A percentile compares a stretch with the other conserved stretches of the same genome.
Evolutionary conservation across 2,329 filamentous ascomycete genomes (phyloP).

Genomic region (Aspergillus sp.): DNA sequence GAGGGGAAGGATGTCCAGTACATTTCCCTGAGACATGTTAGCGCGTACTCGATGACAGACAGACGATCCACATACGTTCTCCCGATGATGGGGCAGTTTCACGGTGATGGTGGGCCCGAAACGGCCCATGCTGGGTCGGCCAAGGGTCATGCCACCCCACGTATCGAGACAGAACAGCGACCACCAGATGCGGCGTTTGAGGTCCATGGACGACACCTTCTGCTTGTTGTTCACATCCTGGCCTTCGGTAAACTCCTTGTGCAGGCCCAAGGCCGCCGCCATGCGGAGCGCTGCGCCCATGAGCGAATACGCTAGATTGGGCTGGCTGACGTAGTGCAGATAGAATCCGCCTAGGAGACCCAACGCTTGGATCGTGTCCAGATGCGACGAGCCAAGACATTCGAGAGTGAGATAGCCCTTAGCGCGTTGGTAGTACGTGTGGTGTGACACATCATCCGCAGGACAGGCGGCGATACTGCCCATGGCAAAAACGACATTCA

Average conservation of each 20-base stretch:
- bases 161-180: constrained; percentile 71
- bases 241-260: constrained; percentile 59
- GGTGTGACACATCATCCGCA: constrained; percentile 61
- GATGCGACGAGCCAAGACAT: constrained; percentile 65
- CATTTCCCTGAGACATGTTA: constrained; percentile 48
- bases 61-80: constrained; percentile 24
- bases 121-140: constrained; percentile 67
- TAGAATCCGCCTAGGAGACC: constrained; percentile 73
- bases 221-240: constrained; percentile 44
- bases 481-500: constrained; percentile 76
- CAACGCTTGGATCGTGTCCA: constrained; percentile 72
- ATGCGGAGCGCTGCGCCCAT: constrained; percentile 70
- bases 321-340: constrained; percentile 73
- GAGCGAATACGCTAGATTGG: constrained; percentile 73
- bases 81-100: constrained; percentile 56
- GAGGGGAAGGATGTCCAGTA: constrained; percentile 67
- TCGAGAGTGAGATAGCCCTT: constrained; percentile 67
- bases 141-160: constrained; percentile 70
- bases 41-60: constrained; percentile 17
- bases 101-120: constrained; percentile 69
- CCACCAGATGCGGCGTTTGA: constrained; percentile 71
- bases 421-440: constrained; percentile 67
- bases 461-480: constrained; percentile 69
- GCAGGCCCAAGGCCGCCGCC: constrained; percentile 71
- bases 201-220: constrained; percentile 57